These are phyloP conservation scores for Tolypocladium nubicola DNA, from an alignment of 2,329 filamentous ascomycete genomes.

Conservation along the genomic window DNA sequence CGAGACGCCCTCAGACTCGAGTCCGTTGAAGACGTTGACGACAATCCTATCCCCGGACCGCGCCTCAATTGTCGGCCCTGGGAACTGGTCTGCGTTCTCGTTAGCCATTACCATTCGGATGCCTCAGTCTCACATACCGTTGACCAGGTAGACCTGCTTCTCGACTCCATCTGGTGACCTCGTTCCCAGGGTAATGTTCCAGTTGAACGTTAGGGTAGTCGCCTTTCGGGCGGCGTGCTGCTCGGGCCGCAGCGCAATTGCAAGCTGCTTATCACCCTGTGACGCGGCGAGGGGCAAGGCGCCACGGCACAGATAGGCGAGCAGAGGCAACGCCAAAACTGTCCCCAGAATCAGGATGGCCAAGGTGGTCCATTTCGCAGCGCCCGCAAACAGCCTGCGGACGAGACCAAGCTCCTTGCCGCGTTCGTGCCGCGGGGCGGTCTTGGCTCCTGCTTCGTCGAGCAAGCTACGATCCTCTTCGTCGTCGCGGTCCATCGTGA, in stretches of 20 bases:
- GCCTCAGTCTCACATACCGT: slow-evolving; percentile 5
- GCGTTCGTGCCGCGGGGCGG: neutral
- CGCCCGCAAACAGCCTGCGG: neutral
- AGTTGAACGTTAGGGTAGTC: slow-evolving; percentile 8
- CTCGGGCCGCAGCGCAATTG: slow-evolving; percentile 7
- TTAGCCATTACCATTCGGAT: neutral
- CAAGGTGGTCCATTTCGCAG: neutral
- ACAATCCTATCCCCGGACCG: slow-evolving; percentile 62
- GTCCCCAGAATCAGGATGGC: neutral
- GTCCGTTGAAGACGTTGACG: slow-evolving; percentile 53
- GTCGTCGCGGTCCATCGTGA: neutral
- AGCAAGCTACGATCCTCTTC: slow-evolving; percentile 3
- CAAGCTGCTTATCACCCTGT: slow-evolving; percentile 3
- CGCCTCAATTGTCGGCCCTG: slow-evolving; percentile 57
- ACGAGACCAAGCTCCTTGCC: neutral
- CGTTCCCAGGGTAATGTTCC: slow-evolving; percentile 9
- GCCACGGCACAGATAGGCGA: neutral
- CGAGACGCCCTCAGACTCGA: slow-evolving; percentile 50
- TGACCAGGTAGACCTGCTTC: slow-evolving; percentile 14
- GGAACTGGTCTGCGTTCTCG: slow-evolving; percentile 40
- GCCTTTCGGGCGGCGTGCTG: slow-evolving; percentile 6
- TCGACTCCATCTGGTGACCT: slow-evolving; percentile 12
- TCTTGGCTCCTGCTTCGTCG: neutral
- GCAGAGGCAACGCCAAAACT: slow-evolving; percentile 2
- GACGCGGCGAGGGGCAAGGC: neutral